Evolutionary conservation across 2,329 filamentous ascomycete genomes (phyloP).

Genomic region (Phaeosphaeriaceae sp.): DNA sequence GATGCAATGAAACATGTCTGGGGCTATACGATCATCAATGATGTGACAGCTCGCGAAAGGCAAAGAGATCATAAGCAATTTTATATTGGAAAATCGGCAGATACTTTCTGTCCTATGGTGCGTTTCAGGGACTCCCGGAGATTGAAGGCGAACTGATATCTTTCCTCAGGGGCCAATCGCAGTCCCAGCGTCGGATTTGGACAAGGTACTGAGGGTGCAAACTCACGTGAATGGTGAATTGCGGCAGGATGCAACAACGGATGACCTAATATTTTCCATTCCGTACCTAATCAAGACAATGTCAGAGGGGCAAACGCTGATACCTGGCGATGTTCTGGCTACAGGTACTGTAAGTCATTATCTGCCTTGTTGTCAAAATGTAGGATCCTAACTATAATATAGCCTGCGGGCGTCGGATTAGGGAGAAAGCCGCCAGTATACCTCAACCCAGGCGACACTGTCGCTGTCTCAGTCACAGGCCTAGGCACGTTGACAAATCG

Average conservation of each 20-base stretch:
- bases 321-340: constrained; percentile 56
- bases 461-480: constrained; percentile 32
- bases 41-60: constrained; percentile 32
- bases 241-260: constrained; percentile 56
- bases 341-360: constrained; percentile 59
- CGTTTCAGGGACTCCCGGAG: not conserved
- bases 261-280: constrained; percentile 56
- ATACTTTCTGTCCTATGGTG: constrained; percentile 64
- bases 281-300: constrained; percentile 55
- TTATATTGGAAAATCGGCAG: constrained; percentile 63
- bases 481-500: constrained; percentile 36
- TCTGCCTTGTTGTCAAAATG: constrained; percentile 42
- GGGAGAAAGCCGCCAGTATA: constrained; percentile 47
- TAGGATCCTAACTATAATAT: constrained; percentile 55
- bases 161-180: constrained; percentile 56
- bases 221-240: constrained; percentile 57
- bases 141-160: not conserved
- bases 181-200: constrained; percentile 55
- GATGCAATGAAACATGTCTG: constrained; percentile 61
- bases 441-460: constrained; percentile 32
- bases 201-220: constrained; percentile 50
- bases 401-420: constrained; percentile 50
- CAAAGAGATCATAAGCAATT: constrained; percentile 62
- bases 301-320: constrained; percentile 53
- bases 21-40: constrained; percentile 62